These are phyloP conservation scores for Thielaviopsis cerberus DNA, from an alignment of 2,329 filamentous ascomycete genomes.

Conservation along the genomic window DNA sequence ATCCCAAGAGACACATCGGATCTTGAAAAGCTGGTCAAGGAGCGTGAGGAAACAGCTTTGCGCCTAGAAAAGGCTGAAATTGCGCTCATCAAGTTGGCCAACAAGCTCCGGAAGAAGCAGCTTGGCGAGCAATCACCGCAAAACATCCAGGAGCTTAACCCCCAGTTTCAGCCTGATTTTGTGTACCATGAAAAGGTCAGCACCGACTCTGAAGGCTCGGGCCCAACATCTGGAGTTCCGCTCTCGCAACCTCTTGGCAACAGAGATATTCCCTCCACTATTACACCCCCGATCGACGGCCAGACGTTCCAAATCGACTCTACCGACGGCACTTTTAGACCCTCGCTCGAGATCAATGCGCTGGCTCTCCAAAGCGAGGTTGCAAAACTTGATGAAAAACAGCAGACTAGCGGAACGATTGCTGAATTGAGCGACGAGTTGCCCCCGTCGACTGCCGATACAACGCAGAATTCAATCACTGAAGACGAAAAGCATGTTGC, in stretches of 20 bases:
- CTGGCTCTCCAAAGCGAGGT: background rate
- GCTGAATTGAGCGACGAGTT: background rate
- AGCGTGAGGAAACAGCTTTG: constrained; percentile 55
- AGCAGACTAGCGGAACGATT: background rate
- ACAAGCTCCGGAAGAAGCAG: constrained; percentile 39
- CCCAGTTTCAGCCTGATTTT: constrained; percentile 4
- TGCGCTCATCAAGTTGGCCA: constrained; percentile 57
- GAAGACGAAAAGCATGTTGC: background rate
- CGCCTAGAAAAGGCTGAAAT: constrained; percentile 73
- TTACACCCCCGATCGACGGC: constrained; percentile 25
- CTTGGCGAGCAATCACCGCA: constrained; percentile 2
- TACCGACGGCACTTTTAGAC: background rate
- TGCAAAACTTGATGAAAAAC: background rate
- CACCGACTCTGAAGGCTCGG: constrained; percentile 19
- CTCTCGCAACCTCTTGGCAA: background rate
- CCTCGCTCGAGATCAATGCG: background rate
- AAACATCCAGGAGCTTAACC: background rate
- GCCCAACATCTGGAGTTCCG: constrained; percentile 13
- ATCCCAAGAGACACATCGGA: constrained; percentile 54
- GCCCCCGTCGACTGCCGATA: background rate
- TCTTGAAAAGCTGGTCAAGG: constrained; percentile 58
- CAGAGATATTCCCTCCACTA: background rate
- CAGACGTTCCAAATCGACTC: background rate
- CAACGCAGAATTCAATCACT: background rate
- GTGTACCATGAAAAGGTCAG: constrained; percentile 2